Percentiles rank a stretch among this genome's conserved stretches.
These are phyloP conservation scores for Cynara cardunculus DNA, from an alignment of 129 eudicot genomes.

Conservation along the genomic window DNA sequence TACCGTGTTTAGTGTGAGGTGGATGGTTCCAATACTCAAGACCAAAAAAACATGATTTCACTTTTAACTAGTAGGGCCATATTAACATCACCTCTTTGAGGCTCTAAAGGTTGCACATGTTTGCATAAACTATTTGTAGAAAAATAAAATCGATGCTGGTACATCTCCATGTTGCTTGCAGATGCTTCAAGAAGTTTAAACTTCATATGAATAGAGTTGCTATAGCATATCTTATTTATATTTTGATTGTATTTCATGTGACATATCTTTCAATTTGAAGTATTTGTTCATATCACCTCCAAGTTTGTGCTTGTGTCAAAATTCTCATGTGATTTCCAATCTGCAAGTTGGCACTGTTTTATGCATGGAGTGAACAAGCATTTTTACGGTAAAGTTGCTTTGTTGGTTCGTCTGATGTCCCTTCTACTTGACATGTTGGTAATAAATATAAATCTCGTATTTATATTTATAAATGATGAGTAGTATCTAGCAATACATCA, in stretches of 20 bases:
- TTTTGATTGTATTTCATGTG: not conserved
- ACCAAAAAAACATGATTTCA: too few species aligned
- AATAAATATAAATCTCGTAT: too few species aligned
- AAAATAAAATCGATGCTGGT: too few species aligned
- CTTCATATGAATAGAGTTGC: not conserved
- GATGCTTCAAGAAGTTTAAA: not conserved
- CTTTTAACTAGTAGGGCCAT: too few species aligned
- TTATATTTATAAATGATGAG: too few species aligned
- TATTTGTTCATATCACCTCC: not conserved
- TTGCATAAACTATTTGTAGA: too few species aligned
- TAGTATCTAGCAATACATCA: too few species aligned
- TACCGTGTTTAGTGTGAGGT: not conserved
- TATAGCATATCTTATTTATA: not conserved
- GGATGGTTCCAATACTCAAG: too few species aligned
- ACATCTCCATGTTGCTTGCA: too few species aligned
- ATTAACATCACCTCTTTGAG: too few species aligned
- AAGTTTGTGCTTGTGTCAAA: not conserved
- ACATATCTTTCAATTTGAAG: not conserved
- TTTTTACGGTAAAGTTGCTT: not conserved
- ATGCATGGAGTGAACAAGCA: not conserved
- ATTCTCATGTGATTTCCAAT: not conserved
- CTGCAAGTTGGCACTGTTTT: not conserved
- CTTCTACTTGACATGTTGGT: too few species aligned
- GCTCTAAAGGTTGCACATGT: too few species aligned
- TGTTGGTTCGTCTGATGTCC: not conserved